Conservation (phyloP, 352 stramenopile species). For the Pythium periplocum region DNA sequence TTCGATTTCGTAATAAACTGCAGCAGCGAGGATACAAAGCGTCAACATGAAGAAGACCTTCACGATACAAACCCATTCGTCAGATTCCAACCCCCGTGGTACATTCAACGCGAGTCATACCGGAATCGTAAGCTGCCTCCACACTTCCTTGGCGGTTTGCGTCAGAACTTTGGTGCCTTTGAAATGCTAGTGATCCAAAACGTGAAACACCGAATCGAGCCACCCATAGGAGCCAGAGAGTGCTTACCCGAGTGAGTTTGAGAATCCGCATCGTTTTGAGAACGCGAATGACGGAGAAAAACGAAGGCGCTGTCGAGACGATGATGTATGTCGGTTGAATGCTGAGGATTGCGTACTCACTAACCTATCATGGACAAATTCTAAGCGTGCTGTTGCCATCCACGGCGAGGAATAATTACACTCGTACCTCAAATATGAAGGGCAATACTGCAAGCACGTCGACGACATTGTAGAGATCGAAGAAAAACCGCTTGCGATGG, state of each 20-base stretch:
- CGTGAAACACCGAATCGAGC: background rate
- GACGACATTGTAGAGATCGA: conserved; percentile 58
- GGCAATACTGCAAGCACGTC: conserved; percentile 59
- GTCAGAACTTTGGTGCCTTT: conserved; percentile 56
- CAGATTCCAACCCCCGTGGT: background rate
- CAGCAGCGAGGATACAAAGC: conserved; percentile 52
- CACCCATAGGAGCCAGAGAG: background rate
- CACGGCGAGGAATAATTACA: too few species aligned
- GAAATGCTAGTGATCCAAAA: conserved; percentile 39
- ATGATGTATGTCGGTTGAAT: conserved; percentile 50
- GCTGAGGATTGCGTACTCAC: conserved; percentile 22
- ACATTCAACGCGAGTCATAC: conserved; percentile 18
- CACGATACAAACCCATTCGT: background rate
- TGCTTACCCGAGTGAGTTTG: conserved; percentile 52
- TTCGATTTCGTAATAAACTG: conserved; percentile 72
- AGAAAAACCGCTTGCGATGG: conserved; percentile 31
- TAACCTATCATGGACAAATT: conserved; percentile 10
- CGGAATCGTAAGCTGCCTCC: conserved; percentile 55
- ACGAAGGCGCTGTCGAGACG: conserved; percentile 53
- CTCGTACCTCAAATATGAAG: conserved; percentile 59
- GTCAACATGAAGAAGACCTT: conserved; percentile 77
- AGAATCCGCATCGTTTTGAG: conserved; percentile 74
- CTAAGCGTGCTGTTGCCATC: too few species aligned
- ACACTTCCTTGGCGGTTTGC: conserved; percentile 48
- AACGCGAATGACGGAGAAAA: conserved; percentile 59